Evolutionary conservation across 1,284 basidiomycete genomes (phyloP).

Genomic region (Papiliotrema terrestris): DNA sequence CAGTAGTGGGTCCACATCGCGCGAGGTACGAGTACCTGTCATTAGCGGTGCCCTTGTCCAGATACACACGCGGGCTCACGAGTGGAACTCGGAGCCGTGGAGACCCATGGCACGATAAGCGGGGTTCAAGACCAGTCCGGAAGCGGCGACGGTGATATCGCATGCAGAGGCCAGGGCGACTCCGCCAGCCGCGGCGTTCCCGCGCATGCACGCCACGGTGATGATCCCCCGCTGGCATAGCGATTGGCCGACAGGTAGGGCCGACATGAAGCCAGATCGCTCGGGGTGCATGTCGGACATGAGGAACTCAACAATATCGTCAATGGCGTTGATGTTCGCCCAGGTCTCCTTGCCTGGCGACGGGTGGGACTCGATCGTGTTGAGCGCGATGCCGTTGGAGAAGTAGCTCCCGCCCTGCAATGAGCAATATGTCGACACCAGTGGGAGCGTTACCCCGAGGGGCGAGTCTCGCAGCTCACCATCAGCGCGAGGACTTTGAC

Average conservation of each 20-base stretch:
- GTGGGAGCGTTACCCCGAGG: too few species aligned
- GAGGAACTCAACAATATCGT: conserved; percentile 48
- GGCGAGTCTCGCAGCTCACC: too few species aligned
- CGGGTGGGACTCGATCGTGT: conserved; percentile 49
- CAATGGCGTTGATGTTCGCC: conserved; percentile 53
- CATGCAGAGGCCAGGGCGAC: conserved; percentile 51
- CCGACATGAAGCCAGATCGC: conserved; percentile 40
- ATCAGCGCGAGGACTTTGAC: conserved; percentile 49
- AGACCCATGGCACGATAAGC: conserved; percentile 52
- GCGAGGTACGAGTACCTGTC: conserved; percentile 44
- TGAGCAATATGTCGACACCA: too few species aligned
- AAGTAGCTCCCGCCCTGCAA: conserved; percentile 48
- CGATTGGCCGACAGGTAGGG: conserved; percentile 14
- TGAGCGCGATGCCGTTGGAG: conserved; percentile 53
- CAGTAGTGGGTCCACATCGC: conserved; percentile 42
- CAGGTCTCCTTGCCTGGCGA: conserved; percentile 50
- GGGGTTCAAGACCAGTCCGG: conserved; percentile 50
- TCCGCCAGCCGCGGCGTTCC: conserved; percentile 53
- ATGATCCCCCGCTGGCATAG: conserved; percentile 47
- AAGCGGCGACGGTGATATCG: conserved; percentile 47
- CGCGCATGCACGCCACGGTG: conserved; percentile 51
- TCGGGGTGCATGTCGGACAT: conserved; percentile 29
- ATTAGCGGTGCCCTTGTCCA: neutral
- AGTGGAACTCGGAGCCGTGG: conserved; percentile 51
- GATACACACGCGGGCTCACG: conserved; percentile 26